phyloP scores from a whole-genome alignment of 1,284 basidiomycete genomes.

The Ganoderma multipileum region DNA sequence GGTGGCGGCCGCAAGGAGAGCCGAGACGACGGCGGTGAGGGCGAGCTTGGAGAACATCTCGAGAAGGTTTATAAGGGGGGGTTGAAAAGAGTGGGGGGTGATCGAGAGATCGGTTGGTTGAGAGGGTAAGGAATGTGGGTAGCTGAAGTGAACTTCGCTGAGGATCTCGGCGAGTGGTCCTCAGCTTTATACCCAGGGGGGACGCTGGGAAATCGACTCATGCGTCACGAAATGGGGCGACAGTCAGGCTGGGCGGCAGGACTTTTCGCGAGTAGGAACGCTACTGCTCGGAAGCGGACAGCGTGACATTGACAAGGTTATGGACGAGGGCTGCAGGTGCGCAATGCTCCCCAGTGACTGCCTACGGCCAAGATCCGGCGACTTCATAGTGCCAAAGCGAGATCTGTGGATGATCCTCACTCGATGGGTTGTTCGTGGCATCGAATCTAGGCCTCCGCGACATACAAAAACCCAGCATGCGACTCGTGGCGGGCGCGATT shows the following conservation, averaged over 20 bases:
- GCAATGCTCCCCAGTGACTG: neutral
- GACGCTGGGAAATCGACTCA: neutral
- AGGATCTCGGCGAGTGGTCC: neutral
- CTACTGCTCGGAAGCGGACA: neutral
- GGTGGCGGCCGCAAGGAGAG: slow-evolving; percentile 25
- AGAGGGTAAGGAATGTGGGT: slow-evolving; percentile 25
- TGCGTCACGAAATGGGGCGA: neutral
- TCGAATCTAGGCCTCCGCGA: neutral
- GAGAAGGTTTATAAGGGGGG: slow-evolving; percentile 8
- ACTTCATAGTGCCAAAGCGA: neutral
- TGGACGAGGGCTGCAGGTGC: neutral
- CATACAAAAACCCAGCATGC: neutral
- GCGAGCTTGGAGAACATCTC: slow-evolving; percentile 28
- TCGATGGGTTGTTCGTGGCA: neutral
- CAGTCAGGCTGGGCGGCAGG: neutral
- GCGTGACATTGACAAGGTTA: neutral
- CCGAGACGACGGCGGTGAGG: slow-evolving; percentile 23
- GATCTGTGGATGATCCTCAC: neutral
- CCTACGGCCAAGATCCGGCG: too few relatives aligned
- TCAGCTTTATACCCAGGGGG: slow-evolving; percentile 17
- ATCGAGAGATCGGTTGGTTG: slow-evolving; percentile 12
- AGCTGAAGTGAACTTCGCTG: slow-evolving; percentile 27
- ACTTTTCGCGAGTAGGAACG: neutral
- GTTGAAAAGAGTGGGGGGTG: slow-evolving; percentile 12
- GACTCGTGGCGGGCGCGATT: neutral